These are phyloP conservation scores for Platismatia glauca DNA, from an alignment of 495 filamentous ascomycete genomes.

Conservation along the genomic window DNA sequence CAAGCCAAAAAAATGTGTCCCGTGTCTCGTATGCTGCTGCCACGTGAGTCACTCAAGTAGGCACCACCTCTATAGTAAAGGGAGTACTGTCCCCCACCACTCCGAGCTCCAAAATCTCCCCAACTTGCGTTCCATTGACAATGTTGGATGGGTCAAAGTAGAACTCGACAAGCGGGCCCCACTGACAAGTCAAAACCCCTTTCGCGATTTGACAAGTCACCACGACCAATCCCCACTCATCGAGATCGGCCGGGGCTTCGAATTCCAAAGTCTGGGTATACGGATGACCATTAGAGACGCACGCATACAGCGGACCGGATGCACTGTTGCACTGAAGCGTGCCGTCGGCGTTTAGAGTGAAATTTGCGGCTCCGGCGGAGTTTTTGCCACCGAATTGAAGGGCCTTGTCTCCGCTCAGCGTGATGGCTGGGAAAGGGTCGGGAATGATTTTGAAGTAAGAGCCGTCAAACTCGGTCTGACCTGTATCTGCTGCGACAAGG, in stretches of 20 bases:
- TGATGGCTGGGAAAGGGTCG: background rate
- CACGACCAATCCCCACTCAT: background rate
- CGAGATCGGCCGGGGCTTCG: background rate
- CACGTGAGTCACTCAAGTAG: background rate
- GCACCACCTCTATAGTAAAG: background rate
- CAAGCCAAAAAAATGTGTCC: no score
- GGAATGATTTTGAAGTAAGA: background rate
- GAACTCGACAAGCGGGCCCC: background rate
- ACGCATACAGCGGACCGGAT: background rate
- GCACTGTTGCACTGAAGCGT: background rate
- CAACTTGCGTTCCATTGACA: background rate
- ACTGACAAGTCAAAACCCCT: background rate
- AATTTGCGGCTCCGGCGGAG: background rate
- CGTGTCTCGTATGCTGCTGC: no score
- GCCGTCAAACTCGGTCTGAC: background rate
- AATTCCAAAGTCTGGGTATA: background rate
- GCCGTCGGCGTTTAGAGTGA: background rate
- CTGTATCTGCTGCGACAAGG: background rate
- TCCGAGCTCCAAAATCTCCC: background rate
- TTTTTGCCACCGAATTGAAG: background rate
- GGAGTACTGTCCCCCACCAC: background rate
- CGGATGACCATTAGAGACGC: background rate
- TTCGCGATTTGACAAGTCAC: background rate
- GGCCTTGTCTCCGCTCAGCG: background rate
- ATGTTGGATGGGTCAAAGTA: background rate